These are phyloP conservation scores for Oidiodendron maius DNA, from an alignment of 495 filamentous ascomycete genomes.

Conservation along the genomic window DNA sequence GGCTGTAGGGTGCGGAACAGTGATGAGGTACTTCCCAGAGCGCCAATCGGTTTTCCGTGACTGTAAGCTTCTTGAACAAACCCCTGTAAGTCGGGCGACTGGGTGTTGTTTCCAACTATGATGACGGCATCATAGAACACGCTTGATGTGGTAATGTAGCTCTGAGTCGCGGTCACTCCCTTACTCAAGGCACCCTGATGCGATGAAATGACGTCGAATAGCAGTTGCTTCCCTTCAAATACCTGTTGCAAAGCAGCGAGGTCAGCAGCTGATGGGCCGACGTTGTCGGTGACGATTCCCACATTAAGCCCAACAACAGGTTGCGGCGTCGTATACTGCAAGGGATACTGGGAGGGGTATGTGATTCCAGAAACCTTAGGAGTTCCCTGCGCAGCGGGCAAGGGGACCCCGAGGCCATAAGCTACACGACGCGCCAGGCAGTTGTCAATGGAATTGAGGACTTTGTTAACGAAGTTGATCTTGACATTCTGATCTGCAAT, in stretches of 20 bases:
- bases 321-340: neutral
- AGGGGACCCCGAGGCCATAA: neutral
- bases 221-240: neutral
- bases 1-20: neutral
- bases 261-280: neutral
- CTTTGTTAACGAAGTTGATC: slow-evolving; percentile 1
- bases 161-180: neutral
- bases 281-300: slow-evolving; percentile 1
- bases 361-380: neutral
- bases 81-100: neutral
- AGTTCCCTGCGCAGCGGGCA: slow-evolving; percentile 1
- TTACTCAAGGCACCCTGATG: neutral
- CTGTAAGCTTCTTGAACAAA: slow-evolving; percentile 1
- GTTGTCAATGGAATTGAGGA: slow-evolving; percentile 1
- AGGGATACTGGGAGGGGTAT: neutral
- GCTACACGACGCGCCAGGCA: neutral
- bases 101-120: neutral
- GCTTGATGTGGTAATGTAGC: slow-evolving; percentile 1
- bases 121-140: neutral
- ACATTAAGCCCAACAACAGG: neutral
- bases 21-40: neutral
- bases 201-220: neutral
- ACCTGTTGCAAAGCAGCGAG: neutral
- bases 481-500: neutral
- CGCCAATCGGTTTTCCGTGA: neutral